Base-by-base conservation (phyloP, 2,329 filamentous ascomycete genomes). In the Fusarium caatingaense region DNA sequence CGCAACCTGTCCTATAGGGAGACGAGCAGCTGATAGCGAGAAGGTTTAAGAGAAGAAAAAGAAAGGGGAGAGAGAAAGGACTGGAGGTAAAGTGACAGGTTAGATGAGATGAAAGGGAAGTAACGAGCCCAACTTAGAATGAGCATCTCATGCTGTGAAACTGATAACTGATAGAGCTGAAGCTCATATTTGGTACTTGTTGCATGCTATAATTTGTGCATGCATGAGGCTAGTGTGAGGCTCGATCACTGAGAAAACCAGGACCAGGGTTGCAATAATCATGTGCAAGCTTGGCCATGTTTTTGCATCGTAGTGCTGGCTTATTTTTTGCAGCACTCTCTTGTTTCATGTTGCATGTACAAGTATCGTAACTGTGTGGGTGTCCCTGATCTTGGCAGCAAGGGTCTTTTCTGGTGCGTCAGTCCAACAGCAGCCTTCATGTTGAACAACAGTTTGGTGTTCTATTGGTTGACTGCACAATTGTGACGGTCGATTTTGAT, bases 331-430 rank as follows among this genome's bases (percentile, higher is more conserved):
- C 45, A 53, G 10, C 44, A 41, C 30, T 12, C 11, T 44, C 25
- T 18, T 42, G 47, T 45, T 49, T 32, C 47, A 57, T 56, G 54
- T 21, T 32, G 47, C 55, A 46, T 48, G 27, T 13, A 30, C 34
- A 37, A 37, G 34, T n/a, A 37, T 37, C 28, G 30, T 54, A 58
- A 40, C 28, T 55, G 47, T 72, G 69, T 72, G 69, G 55, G 56
- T 70, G 69, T 68, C 59, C 53, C 48, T 60, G n/a, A 10, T 49
- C 66, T 66, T 65, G 48, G 45, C 55, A 67, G 47, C 68, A 68
- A 71, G 68, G 68, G 53, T 61, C 51, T 44, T 44, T 40, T 20
- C 15, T 32, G 42, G 48, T 60, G 51, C 45, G 37, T 49, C 60
- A 57, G 57, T 60, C 41, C 25, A 9, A 42, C 32, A 48, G 45